phyloP scores from a whole-genome alignment of 2,329 filamentous ascomycete species.

The Alternaria brassicicola region DNA sequence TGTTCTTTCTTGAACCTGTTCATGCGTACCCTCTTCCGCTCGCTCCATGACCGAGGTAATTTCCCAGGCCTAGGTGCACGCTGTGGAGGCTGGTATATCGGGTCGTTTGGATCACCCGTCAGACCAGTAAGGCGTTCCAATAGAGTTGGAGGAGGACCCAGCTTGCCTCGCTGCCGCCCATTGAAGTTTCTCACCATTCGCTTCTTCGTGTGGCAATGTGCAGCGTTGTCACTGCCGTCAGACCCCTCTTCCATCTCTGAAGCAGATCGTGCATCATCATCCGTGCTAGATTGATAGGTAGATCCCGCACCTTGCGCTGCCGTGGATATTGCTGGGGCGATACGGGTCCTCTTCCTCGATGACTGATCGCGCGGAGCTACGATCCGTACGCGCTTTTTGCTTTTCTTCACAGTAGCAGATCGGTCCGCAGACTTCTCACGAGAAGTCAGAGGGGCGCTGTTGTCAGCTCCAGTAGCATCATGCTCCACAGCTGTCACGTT shows the following conservation, averaged over 20 bases:
- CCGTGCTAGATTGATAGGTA: slow-evolving; percentile 9
- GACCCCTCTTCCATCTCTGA: slow-evolving; percentile 19
- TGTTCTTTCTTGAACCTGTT: slow-evolving; percentile 21
- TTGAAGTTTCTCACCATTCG: background rate
- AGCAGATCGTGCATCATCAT: slow-evolving; percentile 14
- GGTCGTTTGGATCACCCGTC: slow-evolving; percentile 41
- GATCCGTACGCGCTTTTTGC: slow-evolving; percentile 32
- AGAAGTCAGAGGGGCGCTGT: background rate
- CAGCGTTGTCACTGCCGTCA: background rate
- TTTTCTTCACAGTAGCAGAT: slow-evolving; percentile 1
- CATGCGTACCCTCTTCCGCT: slow-evolving; percentile 18
- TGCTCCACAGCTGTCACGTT: background rate
- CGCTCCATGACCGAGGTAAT: slow-evolving; percentile 15
- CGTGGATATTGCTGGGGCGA: background rate
- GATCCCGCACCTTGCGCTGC: background rate
- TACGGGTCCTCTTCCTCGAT: slow-evolving; percentile 22
- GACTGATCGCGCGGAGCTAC: slow-evolving; percentile 12
- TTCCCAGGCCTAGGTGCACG: slow-evolving; percentile 3
- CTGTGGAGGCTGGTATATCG: slow-evolving; percentile 30
- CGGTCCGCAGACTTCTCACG: background rate
- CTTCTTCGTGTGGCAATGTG: slow-evolving; percentile 12
- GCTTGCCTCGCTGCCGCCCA: slow-evolving; percentile 16
- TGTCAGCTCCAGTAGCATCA: background rate
- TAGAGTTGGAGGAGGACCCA: slow-evolving; percentile 29
- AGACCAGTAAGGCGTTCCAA: slow-evolving; percentile 45